Percentiles rank a stretch among this genome's conserved stretches.
phyloP scores from a whole-genome alignment of 495 filamentous ascomycete genomes.

The Letharia lupina region DNA sequence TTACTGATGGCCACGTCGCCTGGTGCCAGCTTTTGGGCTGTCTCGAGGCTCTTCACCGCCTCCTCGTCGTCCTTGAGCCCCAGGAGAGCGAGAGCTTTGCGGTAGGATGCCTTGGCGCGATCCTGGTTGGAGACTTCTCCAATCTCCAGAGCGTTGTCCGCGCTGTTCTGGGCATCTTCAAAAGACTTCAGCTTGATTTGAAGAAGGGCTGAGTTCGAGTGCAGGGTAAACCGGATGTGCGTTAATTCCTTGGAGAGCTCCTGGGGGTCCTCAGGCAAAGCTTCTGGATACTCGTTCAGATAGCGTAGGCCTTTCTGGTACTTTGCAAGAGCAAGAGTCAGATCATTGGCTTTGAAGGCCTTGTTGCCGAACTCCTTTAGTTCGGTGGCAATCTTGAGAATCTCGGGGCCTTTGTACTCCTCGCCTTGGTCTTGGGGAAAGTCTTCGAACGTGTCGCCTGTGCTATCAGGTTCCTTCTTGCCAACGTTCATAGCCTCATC shows the following conservation, averaged over 20 bases:
- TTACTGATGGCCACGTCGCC: constrained; percentile 65
- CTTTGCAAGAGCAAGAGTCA: constrained; percentile 71
- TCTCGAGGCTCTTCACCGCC: constrained; percentile 68
- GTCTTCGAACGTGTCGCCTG: constrained; percentile 91
- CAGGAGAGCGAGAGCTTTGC: constrained; percentile 64
- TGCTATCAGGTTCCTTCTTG: constrained; percentile 61
- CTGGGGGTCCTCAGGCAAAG: constrained; percentile 54
- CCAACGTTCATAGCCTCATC: constrained; percentile 54
- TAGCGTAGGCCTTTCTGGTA: constrained; percentile 98
- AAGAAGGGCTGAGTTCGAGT: constrained; percentile 71
- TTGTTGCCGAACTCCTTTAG: constrained; percentile 88
- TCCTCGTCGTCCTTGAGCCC: constrained; percentile 79
- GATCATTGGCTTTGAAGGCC: constrained; percentile 74
- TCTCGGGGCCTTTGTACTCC: constrained; percentile 51
- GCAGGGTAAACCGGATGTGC: constrained; percentile 63
- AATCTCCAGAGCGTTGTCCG: constrained; percentile 65
- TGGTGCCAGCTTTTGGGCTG: constrained; percentile 65
- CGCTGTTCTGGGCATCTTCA: constrained; percentile 58
- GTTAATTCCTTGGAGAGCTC: constrained; percentile 60
- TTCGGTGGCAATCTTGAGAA: constrained; percentile 72
- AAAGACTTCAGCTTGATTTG: constrained; percentile 70
- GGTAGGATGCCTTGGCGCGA: constrained; percentile 79
- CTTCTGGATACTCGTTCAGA: constrained; percentile 75
- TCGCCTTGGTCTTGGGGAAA: constrained; percentile 79
- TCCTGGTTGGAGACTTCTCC: constrained; percentile 55